Base-by-base conservation (phyloP, 2,329 filamentous ascomycete genomes). In the Ascochyta pisi region DNA sequence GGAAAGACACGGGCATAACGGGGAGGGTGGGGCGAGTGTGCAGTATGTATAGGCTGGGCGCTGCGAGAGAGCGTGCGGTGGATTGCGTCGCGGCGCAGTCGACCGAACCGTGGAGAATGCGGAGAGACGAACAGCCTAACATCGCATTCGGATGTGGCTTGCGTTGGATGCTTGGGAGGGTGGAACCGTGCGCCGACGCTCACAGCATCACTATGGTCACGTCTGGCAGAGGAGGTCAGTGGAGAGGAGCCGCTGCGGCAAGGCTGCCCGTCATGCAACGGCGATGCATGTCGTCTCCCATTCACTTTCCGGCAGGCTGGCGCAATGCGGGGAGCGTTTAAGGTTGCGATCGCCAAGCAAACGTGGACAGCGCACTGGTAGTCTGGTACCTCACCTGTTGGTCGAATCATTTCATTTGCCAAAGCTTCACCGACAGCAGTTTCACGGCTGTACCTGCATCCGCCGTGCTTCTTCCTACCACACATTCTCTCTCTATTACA, bases 81-180 rank as follows among this genome's bases (percentile, higher is more conserved):
- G 44, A 38, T 35, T 34, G 52, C 45, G 46, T 49, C 46, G 53
- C 55, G 49, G 49, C 46, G 50, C 45, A 58, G 45, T 16, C 44
- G 27, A 49, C 49, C 55, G 49, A 48, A 48, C 47, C 50, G 49
- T 54, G 50, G 50, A 54, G 50, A 58, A 58, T 58, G 55, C 55
- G 55, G 55, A 58, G 55, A 51, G 43, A 49, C 41, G 47, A 50
- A 26, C 53, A 42, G 53, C 47, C 47, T 51, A 51, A 29, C 47
- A 51, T 56, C 53, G 53, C 46, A 51, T 50, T 46, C 9, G 53
- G 53, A 51, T 39, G 53, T 56, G 53, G 53, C 53, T 56, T 56
- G 53, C 38, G 41, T 47, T 56, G 53, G 47, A 47, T 55, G 35
- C 41, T 46, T 38, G 53, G 10, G 29, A 31, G 29, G 46, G 41